Evolutionary conservation across 805 yeast species (phyloP), one percentile per base, ranked within the genome.

Genomic region (Kregervanrija pseudodelftensis): DNA sequence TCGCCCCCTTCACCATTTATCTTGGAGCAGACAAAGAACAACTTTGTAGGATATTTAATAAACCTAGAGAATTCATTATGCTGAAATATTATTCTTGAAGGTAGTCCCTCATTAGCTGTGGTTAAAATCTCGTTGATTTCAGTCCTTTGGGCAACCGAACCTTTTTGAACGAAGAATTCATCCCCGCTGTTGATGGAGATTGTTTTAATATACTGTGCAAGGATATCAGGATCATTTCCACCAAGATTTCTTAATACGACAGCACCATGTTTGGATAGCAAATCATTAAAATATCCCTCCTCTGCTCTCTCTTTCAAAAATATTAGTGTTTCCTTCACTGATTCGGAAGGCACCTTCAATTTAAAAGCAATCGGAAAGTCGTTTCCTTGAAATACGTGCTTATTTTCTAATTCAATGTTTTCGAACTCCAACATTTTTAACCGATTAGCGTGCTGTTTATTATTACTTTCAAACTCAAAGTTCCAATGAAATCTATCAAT

Each of bases 351-450:
- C 22, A 17, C 22, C 22, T 36, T 30, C 11, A 16, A 14, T 17
- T 30, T 12, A 11, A 36, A 36, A 17, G 38, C 38, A 36, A 36
- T 30, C 4, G 38, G 38, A 3, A 36, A 36, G 5, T 36, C 38
- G 45, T 48, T 1, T 48, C 53, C 3, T 55, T 53, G 44, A 81
- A 73, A 46, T 82, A 67, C 54, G 69, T 88, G n/a, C 80, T 79
- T 54, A 82, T 89, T 30, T 61, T 61, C 57, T 67, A 73, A 56
- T 75, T 77, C 65, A 76, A 79, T 45, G 74, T 74, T 52, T 71
- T 70, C 51, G 22, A 17, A 17, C 22, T 17, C 22, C 22, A 17
- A 5, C 22, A 17, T 17, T 17, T 17, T 17, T 17, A 17, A 17
- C 22, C 22, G 22, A 5, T 5, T 17, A 17, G 22, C 5, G 5